phyloP scores from a whole-genome alignment of 768 basidiomycete genomes.

The Mycena metata region DNA sequence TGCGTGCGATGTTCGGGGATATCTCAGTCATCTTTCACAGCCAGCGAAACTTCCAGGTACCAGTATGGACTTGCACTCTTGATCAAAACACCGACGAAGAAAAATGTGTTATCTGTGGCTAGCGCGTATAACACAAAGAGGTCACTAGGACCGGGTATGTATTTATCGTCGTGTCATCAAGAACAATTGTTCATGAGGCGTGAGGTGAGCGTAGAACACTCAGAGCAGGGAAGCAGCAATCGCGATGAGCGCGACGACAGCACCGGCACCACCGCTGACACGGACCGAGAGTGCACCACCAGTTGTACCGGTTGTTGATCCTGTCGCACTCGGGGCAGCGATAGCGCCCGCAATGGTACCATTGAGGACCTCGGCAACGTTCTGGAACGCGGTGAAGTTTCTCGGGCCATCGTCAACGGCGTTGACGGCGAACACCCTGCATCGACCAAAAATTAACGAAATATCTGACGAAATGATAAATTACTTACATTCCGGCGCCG shows the following conservation, averaged over 20 bases:
- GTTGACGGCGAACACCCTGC: slow-evolving; percentile 70
- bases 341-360: slow-evolving; percentile 56
- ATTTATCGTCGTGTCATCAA: slow-evolving; percentile 31
- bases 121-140: slow-evolving; percentile 26
- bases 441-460: too few species aligned
- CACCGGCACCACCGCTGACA: slow-evolving; percentile 48
- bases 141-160: slow-evolving; percentile 36
- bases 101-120: slow-evolving; percentile 7
- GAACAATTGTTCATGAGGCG: slow-evolving; percentile 35
- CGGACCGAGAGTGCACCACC: slow-evolving; percentile 52
- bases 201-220: slow-evolving; percentile 30
- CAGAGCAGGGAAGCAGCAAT: slow-evolving; percentile 53
- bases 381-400: slow-evolving; percentile 70
- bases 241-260: slow-evolving; percentile 48
- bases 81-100: too few species aligned
- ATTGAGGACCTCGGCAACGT: slow-evolving; percentile 66
- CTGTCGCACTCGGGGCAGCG: slow-evolving; percentile 40
- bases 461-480: too few species aligned
- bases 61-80: too few species aligned
- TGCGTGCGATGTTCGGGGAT: too few species aligned
- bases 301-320: too few species aligned
- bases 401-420: slow-evolving; percentile 61
- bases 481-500: slow-evolving; percentile 57
- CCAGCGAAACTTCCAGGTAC: too few species aligned
- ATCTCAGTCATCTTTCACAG: too few species aligned